A percentile compares a stretch with the other conserved stretches of the same genome.
Evolutionary conservation across 306 rosid species (phyloP).

Genomic region (Medicago arabica): DNA sequence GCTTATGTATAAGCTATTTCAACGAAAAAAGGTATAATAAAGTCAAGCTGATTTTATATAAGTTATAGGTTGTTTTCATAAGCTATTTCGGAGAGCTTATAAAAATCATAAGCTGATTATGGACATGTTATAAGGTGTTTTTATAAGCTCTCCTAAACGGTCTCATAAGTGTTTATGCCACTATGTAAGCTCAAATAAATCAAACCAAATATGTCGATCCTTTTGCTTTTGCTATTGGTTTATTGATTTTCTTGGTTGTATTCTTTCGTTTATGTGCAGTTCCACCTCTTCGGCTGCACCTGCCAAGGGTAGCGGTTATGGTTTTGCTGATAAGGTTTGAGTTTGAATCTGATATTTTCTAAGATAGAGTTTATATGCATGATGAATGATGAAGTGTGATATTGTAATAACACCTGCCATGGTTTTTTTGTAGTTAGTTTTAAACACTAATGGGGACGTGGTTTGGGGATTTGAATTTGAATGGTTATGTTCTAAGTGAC

Average conservation of each 20-base stretch:
- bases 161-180: neutral
- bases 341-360: conserved; percentile 24
- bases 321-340: conserved; percentile 93
- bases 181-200: neutral
- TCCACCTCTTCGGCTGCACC: conserved; percentile 53
- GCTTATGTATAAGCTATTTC: neutral
- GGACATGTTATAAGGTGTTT: neutral
- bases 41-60: neutral
- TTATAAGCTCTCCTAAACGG: neutral
- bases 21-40: neutral
- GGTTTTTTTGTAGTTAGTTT: neutral
- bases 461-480: conserved; percentile 27
- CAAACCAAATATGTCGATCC: neutral
- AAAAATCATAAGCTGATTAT: neutral
- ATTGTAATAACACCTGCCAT: neutral
- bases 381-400: conserved; percentile 19
- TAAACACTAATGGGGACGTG: conserved; percentile 7
- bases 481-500: neutral
- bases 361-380: conserved; percentile 20
- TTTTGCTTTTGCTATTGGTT: conserved; percentile 1
- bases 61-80: neutral
- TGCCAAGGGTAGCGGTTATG: conserved; percentile 80
- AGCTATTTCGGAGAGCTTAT: neutral
- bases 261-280: conserved; percentile 53
- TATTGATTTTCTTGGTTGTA: conserved; percentile 27